Conservation (phyloP, 1,139 yeast genomes). For the Scheffersomyces cryptocercus region DNA sequence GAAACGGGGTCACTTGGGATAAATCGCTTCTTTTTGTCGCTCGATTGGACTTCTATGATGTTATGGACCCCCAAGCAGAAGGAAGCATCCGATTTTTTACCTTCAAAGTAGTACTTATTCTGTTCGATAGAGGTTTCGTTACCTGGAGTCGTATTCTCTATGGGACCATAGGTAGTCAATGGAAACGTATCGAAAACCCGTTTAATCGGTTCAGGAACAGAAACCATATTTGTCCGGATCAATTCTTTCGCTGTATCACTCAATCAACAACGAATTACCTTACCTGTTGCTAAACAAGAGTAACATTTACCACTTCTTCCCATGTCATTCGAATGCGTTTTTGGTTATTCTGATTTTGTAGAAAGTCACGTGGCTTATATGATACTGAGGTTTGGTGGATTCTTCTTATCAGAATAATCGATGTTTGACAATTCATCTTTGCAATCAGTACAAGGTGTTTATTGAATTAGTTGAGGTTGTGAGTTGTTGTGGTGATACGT, state of each 20-base stretch:
- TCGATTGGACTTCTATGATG: conserved; percentile 20
- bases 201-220: conserved; percentile 45
- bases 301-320: too few relatives aligned
- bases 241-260: neutral
- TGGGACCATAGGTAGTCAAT: conserved; percentile 34
- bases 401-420: too few relatives aligned
- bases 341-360: too few relatives aligned
- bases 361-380: too few relatives aligned
- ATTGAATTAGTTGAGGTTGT: too few relatives aligned
- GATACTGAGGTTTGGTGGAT: too few relatives aligned
- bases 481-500: too few relatives aligned
- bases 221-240: conserved; percentile 8
- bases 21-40: conserved; percentile 7
- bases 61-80: conserved; percentile 47
- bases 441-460: too few relatives aligned
- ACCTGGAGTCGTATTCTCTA: conserved; percentile 19
- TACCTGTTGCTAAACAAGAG: too few relatives aligned
- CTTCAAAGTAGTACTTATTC: conserved; percentile 12
- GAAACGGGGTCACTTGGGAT: conserved; percentile 51
- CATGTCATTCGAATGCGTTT: too few relatives aligned
- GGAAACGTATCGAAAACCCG: conserved; percentile 54
- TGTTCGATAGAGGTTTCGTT: conserved; percentile 12
- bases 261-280: too few relatives aligned
- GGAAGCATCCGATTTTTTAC: conserved; percentile 4
- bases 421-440: too few relatives aligned